These are phyloP conservation scores for Cryphonectria carpinicola DNA, from an alignment of 2,329 filamentous ascomycete species.

Conservation along the genomic window DNA sequence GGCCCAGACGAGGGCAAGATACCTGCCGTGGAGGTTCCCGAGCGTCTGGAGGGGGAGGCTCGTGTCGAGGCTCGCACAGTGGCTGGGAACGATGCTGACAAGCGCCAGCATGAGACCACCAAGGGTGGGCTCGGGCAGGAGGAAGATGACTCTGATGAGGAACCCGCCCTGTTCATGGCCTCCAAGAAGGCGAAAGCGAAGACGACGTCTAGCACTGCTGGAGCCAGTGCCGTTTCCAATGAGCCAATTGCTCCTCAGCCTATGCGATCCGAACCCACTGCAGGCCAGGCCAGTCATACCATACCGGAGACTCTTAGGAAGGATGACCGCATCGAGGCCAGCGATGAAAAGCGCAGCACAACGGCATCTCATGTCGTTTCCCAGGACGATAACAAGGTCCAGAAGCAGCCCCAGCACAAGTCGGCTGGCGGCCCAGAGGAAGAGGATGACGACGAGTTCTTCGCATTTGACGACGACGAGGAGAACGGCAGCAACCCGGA, in stretches of 20 bases:
- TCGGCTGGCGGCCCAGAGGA: slow-evolving; percentile 13
- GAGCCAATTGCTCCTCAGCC: neutral
- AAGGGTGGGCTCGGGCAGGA: neutral
- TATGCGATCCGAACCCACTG: neutral
- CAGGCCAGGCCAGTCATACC: neutral
- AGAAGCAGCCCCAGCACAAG: neutral
- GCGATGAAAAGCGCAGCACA: neutral
- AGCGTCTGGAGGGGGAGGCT: neutral
- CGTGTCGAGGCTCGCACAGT: neutral
- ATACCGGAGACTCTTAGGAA: neutral
- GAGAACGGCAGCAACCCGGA: neutral
- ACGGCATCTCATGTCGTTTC: slow-evolving; percentile 7
- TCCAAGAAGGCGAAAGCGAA: slow-evolving; percentile 23
- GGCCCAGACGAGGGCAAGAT: slow-evolving; percentile 1
- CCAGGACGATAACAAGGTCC: slow-evolving; percentile 2
- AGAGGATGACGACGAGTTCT: slow-evolving; percentile 21
- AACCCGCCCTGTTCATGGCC: slow-evolving; percentile 24
- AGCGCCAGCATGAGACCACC: neutral
- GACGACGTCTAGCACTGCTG: neutral
- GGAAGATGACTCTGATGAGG: slow-evolving; percentile 24
- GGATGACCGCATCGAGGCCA: neutral
- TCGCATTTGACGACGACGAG: slow-evolving; percentile 23
- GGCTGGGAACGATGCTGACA: neutral
- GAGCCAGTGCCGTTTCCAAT: neutral
- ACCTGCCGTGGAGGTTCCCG: slow-evolving; percentile 1